Evolutionary conservation across 2,329 filamentous ascomycete genomes (phyloP).

Genomic region (Akanthomyces lecanii): DNA sequence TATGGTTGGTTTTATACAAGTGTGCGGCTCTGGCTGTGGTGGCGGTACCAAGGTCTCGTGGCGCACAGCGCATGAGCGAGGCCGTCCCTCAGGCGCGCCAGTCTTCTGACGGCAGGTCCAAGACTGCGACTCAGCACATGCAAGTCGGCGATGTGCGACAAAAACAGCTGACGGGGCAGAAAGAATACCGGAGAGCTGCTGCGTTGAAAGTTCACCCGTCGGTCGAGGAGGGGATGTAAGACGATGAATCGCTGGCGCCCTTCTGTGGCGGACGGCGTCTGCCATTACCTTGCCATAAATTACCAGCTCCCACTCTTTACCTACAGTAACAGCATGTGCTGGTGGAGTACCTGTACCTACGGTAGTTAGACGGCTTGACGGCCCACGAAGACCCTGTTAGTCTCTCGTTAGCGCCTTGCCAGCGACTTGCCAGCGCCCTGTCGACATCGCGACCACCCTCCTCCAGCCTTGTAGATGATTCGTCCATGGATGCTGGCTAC

Average conservation of each 20-base stretch:
- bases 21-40: neutral
- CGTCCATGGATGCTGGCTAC: neutral
- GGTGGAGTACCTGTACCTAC: no score
- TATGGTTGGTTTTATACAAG: neutral
- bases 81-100: conserved; percentile 9
- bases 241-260: neutral
- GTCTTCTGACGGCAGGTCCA: conserved; percentile 9
- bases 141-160: neutral
- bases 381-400: neutral
- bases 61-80: conserved; percentile 8
- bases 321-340: no score
- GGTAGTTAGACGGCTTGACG: neutral
- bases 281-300: neutral
- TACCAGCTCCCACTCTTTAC: neutral
- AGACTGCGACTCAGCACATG: conserved; percentile 7
- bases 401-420: neutral
- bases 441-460: neutral
- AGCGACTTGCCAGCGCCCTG: neutral
- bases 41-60: conserved; percentile 7
- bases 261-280: neutral
- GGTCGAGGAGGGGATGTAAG: neutral
- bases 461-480: neutral
- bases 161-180: conserved; percentile 3
- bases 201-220: neutral
- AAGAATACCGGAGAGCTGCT: neutral